phyloP scores from a whole-genome alignment of 1,139 yeast genomes.

The Spathaspora sp. region DNA sequence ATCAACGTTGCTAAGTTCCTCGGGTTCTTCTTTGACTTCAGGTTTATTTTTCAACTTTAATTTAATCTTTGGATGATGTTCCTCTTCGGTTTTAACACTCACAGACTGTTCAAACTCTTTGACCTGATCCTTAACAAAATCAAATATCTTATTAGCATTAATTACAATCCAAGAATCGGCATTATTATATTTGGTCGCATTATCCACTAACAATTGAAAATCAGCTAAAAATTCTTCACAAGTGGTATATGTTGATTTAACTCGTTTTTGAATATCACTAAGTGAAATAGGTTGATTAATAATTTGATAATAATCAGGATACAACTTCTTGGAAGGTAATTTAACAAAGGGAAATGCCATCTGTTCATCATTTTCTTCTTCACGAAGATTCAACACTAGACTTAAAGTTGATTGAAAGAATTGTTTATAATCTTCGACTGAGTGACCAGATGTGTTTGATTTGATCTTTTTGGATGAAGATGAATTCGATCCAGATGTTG shows the following conservation, averaged over 20 bases:
- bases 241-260: constrained; percentile 32
- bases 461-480: constrained; percentile 7
- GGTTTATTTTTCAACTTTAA: constrained; percentile 14
- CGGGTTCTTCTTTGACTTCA: constrained; percentile 5
- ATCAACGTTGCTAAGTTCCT: constrained; percentile 18
- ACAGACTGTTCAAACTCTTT: constrained; percentile 23
- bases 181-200: constrained; percentile 64
- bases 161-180: constrained; percentile 60
- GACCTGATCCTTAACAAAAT: constrained; percentile 44
- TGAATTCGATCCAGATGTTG: constrained; percentile 13
- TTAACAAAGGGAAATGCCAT: constrained; percentile 59
- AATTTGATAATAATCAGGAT: constrained; percentile 79
- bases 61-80: constrained; percentile 11
- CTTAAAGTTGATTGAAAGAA: constrained; percentile 29
- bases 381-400: constrained; percentile 27
- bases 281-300: constrained; percentile 67
- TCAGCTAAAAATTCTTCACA: constrained; percentile 50
- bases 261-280: constrained; percentile 57
- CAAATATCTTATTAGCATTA: constrained; percentile 46
- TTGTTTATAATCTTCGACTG: constrained; percentile 24
- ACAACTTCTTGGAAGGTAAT: constrained; percentile 70
- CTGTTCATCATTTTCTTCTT: constrained; percentile 31
- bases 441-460: constrained; percentile 15
- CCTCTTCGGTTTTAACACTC: constrained; percentile 4
- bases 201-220: constrained; percentile 54